A percentile compares a stretch with the other conserved stretches of the same genome.
These are phyloP conservation scores for Selaginella moellendorffii DNA, from an alignment of 75 land plant genomes.

Conservation along the genomic window DNA sequence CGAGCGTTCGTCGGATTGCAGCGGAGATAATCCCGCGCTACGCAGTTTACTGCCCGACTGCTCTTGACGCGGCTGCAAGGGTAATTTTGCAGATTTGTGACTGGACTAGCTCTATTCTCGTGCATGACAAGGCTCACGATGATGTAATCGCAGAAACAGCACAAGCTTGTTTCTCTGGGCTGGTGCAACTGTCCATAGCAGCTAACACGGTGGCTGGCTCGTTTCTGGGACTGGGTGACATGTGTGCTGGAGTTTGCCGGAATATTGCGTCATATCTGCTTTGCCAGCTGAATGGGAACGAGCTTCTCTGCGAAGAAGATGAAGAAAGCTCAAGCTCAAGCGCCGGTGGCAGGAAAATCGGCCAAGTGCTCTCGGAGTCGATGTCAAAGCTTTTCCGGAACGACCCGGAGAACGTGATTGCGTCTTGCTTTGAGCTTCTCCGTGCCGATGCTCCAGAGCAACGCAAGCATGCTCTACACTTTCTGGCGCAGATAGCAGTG, in stretches of 20 bases:
- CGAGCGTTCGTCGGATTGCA: constrained; percentile 78
- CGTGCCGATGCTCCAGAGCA: constrained; percentile 18
- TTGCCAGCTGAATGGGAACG: constrained; percentile 45
- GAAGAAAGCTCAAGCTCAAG: too few species aligned
- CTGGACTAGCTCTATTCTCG: constrained; percentile 37
- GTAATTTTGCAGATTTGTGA: constrained; percentile 54
- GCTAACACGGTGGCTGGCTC: constrained; percentile 32
- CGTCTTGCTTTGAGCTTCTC: constrained; percentile 62
- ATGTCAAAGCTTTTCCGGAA: constrained; percentile 33
- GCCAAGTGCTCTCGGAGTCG: not conserved
- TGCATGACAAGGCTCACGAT: constrained; percentile 35
- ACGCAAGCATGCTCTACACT: constrained; percentile 35
- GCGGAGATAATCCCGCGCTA: constrained; percentile 87
- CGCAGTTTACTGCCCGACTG: constrained; percentile 80
- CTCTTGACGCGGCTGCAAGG: constrained; percentile 72
- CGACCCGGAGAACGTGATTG: constrained; percentile 45
- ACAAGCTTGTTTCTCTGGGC: constrained; percentile 56
- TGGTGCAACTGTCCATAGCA: constrained; percentile 48
- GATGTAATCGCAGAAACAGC: constrained; percentile 58
- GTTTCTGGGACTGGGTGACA: constrained; percentile 38
- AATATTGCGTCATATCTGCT: constrained; percentile 47
- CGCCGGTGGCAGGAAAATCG: not conserved
- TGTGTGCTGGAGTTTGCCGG: constrained; percentile 46
- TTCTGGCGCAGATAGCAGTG: constrained; percentile 38
- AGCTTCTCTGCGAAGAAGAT: not conserved